phyloP scores from a whole-genome alignment of 2,329 filamentous ascomycete species.

The Sporothrix euskadiensis region DNA sequence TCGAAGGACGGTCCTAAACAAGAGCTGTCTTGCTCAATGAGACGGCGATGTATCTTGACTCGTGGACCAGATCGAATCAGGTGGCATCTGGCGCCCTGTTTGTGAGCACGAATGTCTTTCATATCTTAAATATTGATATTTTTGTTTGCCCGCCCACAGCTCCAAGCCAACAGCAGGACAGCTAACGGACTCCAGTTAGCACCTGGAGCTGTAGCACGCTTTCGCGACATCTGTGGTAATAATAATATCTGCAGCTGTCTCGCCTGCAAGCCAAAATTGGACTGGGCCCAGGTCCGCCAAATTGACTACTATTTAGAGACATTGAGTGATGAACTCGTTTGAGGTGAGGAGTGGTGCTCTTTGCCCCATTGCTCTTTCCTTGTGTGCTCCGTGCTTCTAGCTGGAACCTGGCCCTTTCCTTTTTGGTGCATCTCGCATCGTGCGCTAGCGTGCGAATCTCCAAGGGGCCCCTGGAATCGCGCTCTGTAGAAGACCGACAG shows the following conservation, averaged over 20 bases:
- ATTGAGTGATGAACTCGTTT: too few species aligned
- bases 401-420: constrained; percentile 12
- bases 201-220: background rate
- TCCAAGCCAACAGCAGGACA: background rate
- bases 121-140: background rate
- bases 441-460: constrained; percentile 9
- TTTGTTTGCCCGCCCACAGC: background rate
- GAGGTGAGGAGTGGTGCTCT: background rate
- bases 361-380: background rate
- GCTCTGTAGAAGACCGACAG: background rate
- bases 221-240: background rate
- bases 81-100: background rate
- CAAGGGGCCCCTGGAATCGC: background rate
- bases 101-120: too few species aligned
- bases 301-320: constrained; percentile 18
- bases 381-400: background rate
- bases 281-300: background rate
- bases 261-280: constrained; percentile 18
- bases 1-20: background rate
- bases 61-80: background rate
- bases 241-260: constrained; percentile 18
- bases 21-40: background rate
- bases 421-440: constrained; percentile 19
- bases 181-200: background rate
- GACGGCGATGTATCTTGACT: background rate